These are phyloP conservation scores for Saccharum officinarum DNA, from an alignment of 176 grass and related monocot species.

Conservation along the genomic window DNA sequence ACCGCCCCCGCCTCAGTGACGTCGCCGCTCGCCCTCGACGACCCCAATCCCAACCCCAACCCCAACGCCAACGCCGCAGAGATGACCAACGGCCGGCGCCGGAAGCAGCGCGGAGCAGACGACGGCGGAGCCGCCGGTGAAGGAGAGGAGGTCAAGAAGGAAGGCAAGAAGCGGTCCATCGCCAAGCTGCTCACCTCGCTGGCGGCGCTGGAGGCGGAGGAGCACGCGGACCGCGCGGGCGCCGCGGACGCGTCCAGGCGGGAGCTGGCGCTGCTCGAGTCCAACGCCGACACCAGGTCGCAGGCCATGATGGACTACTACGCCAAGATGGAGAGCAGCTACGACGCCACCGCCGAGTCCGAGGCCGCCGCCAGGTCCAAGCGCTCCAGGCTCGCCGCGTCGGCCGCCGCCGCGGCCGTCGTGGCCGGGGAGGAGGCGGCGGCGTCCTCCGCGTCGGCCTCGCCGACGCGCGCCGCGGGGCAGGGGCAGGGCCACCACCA, in stretches of 20 bases:
- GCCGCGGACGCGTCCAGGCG: constrained; percentile 39
- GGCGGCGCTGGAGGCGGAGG: constrained; percentile 67
- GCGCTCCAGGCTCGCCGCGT: constrained; percentile 35
- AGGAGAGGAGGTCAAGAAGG: background rate
- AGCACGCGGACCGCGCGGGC: constrained; percentile 51
- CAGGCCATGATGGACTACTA: constrained; percentile 74
- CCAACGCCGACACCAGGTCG: constrained; percentile 60
- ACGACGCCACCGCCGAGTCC: constrained; percentile 50
- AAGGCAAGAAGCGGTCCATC: constrained; percentile 71
- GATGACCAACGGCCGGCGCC: constrained; percentile 60
- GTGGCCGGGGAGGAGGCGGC: background rate
- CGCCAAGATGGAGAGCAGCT: constrained; percentile 70
- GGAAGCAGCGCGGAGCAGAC: constrained; percentile 33
- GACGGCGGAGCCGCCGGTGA: background rate
- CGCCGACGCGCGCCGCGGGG: background rate
- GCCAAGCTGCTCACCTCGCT: constrained; percentile 73
- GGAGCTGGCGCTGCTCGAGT: constrained; percentile 72
- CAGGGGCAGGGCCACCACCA: constrained; percentile 42
- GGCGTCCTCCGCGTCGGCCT: background rate
- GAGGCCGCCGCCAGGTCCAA: constrained; percentile 48
- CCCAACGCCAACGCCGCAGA: background rate
- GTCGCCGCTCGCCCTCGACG: constrained; percentile 12
- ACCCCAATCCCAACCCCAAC: constrained; percentile 22
- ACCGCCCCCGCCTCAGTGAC: background rate
- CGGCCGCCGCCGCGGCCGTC: constrained; percentile 17